Evolutionary conservation across 257 asterid species (phyloP).

Genomic region (Vinca minor): DNA sequence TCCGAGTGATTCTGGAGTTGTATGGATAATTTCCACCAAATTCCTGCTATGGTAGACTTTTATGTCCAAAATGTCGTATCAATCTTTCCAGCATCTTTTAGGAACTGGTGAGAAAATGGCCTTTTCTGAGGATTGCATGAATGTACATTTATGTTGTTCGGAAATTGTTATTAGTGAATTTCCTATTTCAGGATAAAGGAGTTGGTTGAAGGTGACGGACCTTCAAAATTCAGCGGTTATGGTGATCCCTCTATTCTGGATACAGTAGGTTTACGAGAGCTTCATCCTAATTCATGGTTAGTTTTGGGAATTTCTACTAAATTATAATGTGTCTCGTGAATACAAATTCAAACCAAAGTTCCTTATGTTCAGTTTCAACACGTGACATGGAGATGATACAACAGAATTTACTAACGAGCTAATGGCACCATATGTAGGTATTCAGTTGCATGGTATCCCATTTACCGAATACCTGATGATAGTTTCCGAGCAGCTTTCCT

Average conservation of each 20-base stretch:
- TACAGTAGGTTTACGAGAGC: constrained; percentile 14
- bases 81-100: no score
- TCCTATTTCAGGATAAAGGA: constrained; percentile 19
- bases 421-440: constrained; percentile 20
- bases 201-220: constrained; percentile 17
- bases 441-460: constrained; percentile 31
- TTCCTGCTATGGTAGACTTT: no score
- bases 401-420: background rate
- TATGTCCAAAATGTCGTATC: no score
- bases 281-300: constrained; percentile 24
- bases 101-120: no score
- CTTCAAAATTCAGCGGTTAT: constrained; percentile 13
- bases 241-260: constrained; percentile 24
- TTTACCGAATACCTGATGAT: constrained; percentile 29
- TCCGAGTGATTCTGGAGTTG: no score
- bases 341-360: background rate
- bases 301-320: constrained; percentile 2
- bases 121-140: background rate
- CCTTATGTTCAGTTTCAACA: background rate
- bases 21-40: no score
- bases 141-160: background rate
- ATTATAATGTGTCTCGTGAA: no score
- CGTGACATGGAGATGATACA: background rate
- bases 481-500: constrained; percentile 26
- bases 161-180: no score